A percentile compares a stretch with the other conserved stretches of the same genome.
phyloP scores from a whole-genome alignment of 345 rosid genomes.

The Xanthoceras sorbifolium region DNA sequence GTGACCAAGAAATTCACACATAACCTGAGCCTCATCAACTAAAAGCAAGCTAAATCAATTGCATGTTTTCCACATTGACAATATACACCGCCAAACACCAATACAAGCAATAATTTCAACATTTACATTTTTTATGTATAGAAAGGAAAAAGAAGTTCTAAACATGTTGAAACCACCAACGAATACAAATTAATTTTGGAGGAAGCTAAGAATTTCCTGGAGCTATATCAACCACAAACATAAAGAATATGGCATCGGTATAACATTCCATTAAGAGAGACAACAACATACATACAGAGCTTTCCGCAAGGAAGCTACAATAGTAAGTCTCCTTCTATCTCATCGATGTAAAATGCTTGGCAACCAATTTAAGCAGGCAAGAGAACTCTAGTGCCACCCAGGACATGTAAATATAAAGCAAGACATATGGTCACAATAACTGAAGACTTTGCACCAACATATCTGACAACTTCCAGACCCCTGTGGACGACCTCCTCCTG shows the following conservation, averaged over 20 bases:
- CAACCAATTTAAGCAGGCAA: slow-evolving; percentile 44
- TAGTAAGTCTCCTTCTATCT: slow-evolving; percentile 15
- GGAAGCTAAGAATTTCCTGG: slow-evolving; percentile 16
- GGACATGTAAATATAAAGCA: slow-evolving; percentile 73
- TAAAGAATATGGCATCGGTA: not conserved
- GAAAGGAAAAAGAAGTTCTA: not conserved
- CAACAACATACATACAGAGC: slow-evolving; percentile 9
- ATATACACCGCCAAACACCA: not conserved
- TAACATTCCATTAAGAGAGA: slow-evolving; percentile 12
- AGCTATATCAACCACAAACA: not conserved
- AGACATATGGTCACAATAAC: slow-evolving; percentile 73
- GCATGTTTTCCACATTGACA: not conserved
- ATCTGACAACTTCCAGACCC: slow-evolving; percentile 70
- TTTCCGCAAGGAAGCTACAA: slow-evolving; percentile 1
- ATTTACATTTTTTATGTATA: not conserved
- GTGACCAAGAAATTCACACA: not conserved
- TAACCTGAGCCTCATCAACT: not conserved
- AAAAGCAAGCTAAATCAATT: not conserved
- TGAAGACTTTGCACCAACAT: slow-evolving; percentile 67
- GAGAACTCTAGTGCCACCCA: slow-evolving; percentile 45
- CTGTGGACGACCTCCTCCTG: slow-evolving; percentile 59
- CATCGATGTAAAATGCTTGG: slow-evolving; percentile 9
- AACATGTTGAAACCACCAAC: not conserved
- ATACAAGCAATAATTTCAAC: not conserved
- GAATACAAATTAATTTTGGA: not conserved